Conservation (phyloP, 2,329 filamentous ascomycete species). For the Mycosphaerella sp. region DNA sequence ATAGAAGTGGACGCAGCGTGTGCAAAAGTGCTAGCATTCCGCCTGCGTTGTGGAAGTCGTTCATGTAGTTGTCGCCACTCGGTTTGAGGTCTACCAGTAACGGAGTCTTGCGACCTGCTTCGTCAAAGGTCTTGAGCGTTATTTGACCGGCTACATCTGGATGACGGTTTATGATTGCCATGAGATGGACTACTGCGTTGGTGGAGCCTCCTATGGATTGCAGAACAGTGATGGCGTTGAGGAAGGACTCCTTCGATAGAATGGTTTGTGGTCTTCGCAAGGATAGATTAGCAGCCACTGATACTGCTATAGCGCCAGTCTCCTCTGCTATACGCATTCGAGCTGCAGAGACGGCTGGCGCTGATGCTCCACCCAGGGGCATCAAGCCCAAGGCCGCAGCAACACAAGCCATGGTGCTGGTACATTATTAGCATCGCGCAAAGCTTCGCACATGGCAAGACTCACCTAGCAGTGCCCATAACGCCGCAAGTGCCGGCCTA, state of each 20-base stretch:
- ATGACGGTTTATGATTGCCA: conserved; percentile 47
- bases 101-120: conserved; percentile 44
- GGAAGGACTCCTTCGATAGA: conserved; percentile 44
- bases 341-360: conserved; percentile 49
- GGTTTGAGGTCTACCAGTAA: conserved; percentile 49
- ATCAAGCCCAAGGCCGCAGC: conserved; percentile 50
- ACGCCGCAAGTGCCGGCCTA: conserved; percentile 49
- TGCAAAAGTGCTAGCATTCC: conserved; percentile 47
- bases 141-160: conserved; percentile 43
- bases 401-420: conserved; percentile 52
- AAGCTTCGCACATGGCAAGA: no score
- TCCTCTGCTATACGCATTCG: conserved; percentile 50
- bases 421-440: neutral
- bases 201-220: conserved; percentile 44
- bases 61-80: conserved; percentile 50
- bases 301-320: conserved; percentile 47
- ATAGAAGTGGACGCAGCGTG: conserved; percentile 42
- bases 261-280: conserved; percentile 42
- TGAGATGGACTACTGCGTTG: conserved; percentile 41
- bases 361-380: conserved; percentile 48
- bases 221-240: conserved; percentile 43
- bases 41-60: conserved; percentile 50
- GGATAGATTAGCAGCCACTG: conserved; percentile 33
- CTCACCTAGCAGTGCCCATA: conserved; percentile 47
- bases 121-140: conserved; percentile 43